These are phyloP conservation scores for Lachnellula cervina DNA, from an alignment of 2,329 filamentous ascomycete genomes.

Conservation along the genomic window DNA sequence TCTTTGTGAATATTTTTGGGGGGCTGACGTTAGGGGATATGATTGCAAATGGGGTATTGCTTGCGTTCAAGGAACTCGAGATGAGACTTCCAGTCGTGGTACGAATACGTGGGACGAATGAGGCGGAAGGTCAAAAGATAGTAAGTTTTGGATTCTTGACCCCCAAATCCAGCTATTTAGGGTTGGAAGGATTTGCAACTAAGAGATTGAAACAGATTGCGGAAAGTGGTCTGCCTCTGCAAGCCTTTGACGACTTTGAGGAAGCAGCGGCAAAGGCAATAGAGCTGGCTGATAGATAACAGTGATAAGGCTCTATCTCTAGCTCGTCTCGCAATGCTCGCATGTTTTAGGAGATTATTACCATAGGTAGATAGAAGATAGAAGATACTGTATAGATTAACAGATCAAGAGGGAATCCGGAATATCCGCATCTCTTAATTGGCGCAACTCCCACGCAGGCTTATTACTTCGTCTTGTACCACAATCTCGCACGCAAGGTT, in stretches of 20 bases:
- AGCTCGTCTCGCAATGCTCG: too few relatives aligned
- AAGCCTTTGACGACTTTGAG: conserved; percentile 70
- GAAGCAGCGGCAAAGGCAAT: conserved; percentile 66
- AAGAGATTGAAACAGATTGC: conserved; percentile 43
- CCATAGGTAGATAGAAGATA: too few relatives aligned
- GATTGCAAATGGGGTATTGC: conserved; percentile 70
- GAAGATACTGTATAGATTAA: too few relatives aligned
- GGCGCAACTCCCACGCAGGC: too few relatives aligned
- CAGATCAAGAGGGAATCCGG: too few relatives aligned
- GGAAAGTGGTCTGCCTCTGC: conserved; percentile 61
- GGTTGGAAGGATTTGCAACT: background rate
- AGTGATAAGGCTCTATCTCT: too few relatives aligned
- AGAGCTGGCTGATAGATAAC: conserved; percentile 42
- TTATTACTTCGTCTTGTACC: too few relatives aligned
- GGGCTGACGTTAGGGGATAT: conserved; percentile 63
- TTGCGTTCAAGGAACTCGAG: conserved; percentile 66
- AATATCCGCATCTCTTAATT: too few relatives aligned
- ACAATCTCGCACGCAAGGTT: too few relatives aligned
- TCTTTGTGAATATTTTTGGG: conserved; percentile 69
- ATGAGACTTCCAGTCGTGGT: conserved; percentile 72
- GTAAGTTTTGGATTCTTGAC: conserved; percentile 32
- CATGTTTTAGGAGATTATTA: too few relatives aligned
- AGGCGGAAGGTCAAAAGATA: conserved; percentile 63
- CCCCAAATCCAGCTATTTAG: background rate
- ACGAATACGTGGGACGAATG: conserved; percentile 69